Conservation (phyloP, 169 alveolate genomes). For the Eimeria falciformis region DNA sequence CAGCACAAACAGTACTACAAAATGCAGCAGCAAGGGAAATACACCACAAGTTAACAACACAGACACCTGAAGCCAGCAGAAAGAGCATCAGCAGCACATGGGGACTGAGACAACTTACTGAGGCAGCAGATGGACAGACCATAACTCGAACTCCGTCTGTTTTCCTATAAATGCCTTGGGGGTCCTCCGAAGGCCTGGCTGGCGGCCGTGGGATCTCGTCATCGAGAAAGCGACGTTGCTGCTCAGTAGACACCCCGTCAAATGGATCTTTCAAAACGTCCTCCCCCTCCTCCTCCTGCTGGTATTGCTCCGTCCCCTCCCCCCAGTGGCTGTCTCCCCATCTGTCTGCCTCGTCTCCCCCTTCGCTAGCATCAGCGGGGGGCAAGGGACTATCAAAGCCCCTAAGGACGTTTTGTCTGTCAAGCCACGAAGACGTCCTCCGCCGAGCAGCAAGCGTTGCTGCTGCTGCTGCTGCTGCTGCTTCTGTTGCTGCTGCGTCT, state of each 20-base stretch:
- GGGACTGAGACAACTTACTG: not conserved
- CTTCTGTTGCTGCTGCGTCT: not conserved
- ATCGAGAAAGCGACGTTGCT: not conserved
- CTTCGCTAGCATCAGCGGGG: slow-evolving; percentile 19
- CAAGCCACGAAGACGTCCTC: slow-evolving; percentile 15
- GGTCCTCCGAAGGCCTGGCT: not conserved
- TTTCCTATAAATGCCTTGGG: slow-evolving; percentile 5
- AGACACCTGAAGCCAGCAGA: not conserved
- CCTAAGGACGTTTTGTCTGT: slow-evolving; percentile 3
- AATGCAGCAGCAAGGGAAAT: slow-evolving; percentile 4
- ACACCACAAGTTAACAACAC: not conserved
- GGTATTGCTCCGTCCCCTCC: not conserved
- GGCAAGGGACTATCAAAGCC: slow-evolving; percentile 52
- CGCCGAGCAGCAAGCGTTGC: slow-evolving; percentile 30
- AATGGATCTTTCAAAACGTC: no score
- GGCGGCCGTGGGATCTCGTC: not conserved
- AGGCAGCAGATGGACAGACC: slow-evolving; percentile 54
- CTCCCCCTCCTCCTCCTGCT: not conserved
- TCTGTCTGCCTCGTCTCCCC: not conserved
- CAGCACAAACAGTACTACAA: not conserved
- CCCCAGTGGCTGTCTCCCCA: slow-evolving; percentile 37
- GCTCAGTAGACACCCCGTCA: not conserved
- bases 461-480: slow-evolving; percentile 50
- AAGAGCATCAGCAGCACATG: not conserved
- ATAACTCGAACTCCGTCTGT: slow-evolving; percentile 5